Base-by-base conservation (phyloP, 345 rosid species). In the Clausena lansium region DNA sequence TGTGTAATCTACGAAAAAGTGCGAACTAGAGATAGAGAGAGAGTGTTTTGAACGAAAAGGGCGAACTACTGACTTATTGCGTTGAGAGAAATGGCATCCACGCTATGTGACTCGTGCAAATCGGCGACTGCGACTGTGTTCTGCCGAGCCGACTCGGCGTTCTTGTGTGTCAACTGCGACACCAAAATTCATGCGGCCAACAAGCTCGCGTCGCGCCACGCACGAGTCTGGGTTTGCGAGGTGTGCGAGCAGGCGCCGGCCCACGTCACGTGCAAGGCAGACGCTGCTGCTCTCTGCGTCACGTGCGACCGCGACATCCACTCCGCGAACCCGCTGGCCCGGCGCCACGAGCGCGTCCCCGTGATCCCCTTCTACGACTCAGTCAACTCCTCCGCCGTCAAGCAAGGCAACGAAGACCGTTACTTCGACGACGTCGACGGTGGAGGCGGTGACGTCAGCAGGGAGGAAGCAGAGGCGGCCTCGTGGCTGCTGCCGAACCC, bases 191-290 rank as follows among this genome's bases (percentile, higher is more conserved):
- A 97, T 80, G 92, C 98, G 2, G 97, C 94, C 71, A 97, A 94
- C 92, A 94, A 97, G 84, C 92, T 97, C 13, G 98, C 98, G 19
- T 91, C 98, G 5, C 90, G 98, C 73, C 99, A 96, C 91, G 94
- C 93, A 45, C 98, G 99, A 24, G 98, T 94, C 20, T 87, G 91
- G 89, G 67, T 96, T 14, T 96, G 99, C 75, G 95, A 90, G 78
- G 99, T 96, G n/a, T 97, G 99, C 71, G 99, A 97, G 88, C 99
- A 97, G 77, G 97, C 97, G 1, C 99, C 99, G 0, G 98, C 99
- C 4, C 89, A 92, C 79, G 95, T 97, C 81, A 97, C 98, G 67
- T 97, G 99, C 88, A 91, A 92, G 81, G 99, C 98, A 1, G 99
- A 97, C 77, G 98, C 99, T 1, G 99, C 99, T n/a, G 91, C 99